Evolutionary conservation across 441 rosid species (phyloP).

Genomic region (Sinapis alba): DNA sequence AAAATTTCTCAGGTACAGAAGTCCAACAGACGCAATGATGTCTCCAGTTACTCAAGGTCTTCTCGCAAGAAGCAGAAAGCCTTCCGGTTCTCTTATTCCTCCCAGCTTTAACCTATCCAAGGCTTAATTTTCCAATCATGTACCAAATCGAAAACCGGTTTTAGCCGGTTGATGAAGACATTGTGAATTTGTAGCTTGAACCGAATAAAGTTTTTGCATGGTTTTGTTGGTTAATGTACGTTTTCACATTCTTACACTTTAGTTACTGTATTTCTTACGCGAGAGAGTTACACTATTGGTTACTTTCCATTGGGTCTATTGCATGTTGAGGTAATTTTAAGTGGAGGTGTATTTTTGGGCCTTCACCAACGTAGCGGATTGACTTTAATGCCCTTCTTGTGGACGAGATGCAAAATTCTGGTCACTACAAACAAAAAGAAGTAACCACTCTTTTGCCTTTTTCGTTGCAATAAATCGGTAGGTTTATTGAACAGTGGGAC

Average conservation of each 20-base stretch:
- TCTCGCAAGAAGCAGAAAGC: slow-evolving; percentile 74
- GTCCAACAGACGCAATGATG: slow-evolving; percentile 91
- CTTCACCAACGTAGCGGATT: no score
- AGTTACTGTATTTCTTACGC: background rate
- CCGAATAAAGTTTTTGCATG: background rate
- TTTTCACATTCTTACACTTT: background rate
- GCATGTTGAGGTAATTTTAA: no score
- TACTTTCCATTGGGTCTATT: no score
- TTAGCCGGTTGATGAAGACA: background rate
- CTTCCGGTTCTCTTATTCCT: slow-evolving; percentile 56
- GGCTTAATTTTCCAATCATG: slow-evolving; percentile 36
- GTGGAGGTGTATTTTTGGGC: no score
- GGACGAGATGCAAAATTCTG: no score
- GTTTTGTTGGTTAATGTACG: background rate
- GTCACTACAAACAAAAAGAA: no score
- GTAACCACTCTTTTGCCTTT: no score
- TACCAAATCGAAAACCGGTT: slow-evolving; percentile 3
- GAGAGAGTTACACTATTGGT: no score
- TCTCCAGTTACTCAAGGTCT: slow-evolving; percentile 82
- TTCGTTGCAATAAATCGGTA: no score
- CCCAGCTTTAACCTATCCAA: slow-evolving; percentile 56
- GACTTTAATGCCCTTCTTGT: no score
- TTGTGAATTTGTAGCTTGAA: background rate
- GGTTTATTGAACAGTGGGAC: no score
- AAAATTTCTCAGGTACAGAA: slow-evolving; percentile 55